Percentiles rank a stretch among this genome's conserved stretches.
Evolutionary conservation across 495 filamentous ascomycete genomes (phyloP).

Genomic region (Annulohypoxylon maeteangense): DNA sequence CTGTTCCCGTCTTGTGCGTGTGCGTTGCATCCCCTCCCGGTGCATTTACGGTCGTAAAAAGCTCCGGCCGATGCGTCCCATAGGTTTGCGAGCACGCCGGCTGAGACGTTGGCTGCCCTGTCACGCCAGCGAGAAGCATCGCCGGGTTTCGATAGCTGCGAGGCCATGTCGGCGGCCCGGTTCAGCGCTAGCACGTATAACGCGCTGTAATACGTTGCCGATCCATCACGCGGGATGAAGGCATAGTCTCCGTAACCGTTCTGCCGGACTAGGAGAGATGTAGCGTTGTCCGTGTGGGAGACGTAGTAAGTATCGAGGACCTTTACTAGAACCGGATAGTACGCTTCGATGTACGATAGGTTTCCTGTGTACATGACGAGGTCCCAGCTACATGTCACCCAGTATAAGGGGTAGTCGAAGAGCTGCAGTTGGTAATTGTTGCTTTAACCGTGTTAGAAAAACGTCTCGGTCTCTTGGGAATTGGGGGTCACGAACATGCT

Average conservation of each 20-base stretch:
- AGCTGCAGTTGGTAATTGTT: constrained; percentile 57
- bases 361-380: constrained; percentile 59
- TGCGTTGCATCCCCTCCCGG: constrained; percentile 38
- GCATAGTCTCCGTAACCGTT: constrained; percentile 60
- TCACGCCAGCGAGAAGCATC: constrained; percentile 53
- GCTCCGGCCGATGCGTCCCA: constrained; percentile 53
- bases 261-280: constrained; percentile 53
- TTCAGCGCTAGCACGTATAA: constrained; percentile 58
- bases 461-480: background rate
- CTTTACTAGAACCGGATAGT: constrained; percentile 53
- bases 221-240: constrained; percentile 58
- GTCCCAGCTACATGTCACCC: constrained; percentile 57
- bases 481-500: constrained; percentile 51
- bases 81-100: constrained; percentile 46
- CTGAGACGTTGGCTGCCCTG: constrained; percentile 47
- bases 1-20: constrained; percentile 62
- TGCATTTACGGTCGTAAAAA: constrained; percentile 52
- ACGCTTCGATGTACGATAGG: constrained; percentile 38
- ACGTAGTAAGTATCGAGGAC: constrained; percentile 55
- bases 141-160: constrained; percentile 36
- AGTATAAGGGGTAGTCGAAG: constrained; percentile 61
- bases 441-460: constrained; percentile 30
- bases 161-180: constrained; percentile 54
- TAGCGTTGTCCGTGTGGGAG: constrained; percentile 45
- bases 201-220: constrained; percentile 61